These are phyloP conservation scores for Stagonosporopsis vannaccii DNA, from an alignment of 2,329 filamentous ascomycete genomes.

Conservation along the genomic window DNA sequence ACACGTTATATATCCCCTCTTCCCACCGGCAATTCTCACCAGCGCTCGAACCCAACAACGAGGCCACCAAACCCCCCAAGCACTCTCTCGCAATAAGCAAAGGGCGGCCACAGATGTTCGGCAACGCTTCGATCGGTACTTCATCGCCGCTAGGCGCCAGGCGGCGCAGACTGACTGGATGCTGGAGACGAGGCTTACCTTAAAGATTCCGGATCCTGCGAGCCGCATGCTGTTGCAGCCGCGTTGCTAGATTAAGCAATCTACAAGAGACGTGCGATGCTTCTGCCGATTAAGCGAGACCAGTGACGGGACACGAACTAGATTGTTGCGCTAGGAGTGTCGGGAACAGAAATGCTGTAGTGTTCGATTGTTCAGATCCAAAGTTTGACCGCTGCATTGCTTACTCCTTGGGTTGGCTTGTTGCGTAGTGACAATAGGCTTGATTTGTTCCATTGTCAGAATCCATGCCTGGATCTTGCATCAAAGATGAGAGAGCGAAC, in stretches of 20 bases:
- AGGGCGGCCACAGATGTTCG: not conserved
- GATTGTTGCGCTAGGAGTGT: conserved; percentile 8
- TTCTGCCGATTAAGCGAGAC: conserved; percentile 8
- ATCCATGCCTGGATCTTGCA: no score
- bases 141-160: not conserved
- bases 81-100: conserved; percentile 2
- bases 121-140: not conserved
- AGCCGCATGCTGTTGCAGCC: conserved; percentile 7
- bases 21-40: not conserved
- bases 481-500: no score
- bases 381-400: no score
- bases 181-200: not conserved
- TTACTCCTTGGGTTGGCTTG: no score
- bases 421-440: no score
- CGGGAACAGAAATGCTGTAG: not conserved
- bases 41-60: not conserved
- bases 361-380: not conserved
- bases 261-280: conserved; percentile 10
- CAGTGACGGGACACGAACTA: not conserved
- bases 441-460: no score
- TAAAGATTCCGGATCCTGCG: not conserved
- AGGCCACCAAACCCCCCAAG: not conserved
- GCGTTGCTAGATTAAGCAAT: conserved; percentile 8
- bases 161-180: not conserved
- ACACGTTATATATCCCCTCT: not conserved